phyloP scores from a whole-genome alignment of 352 stramenopile genomes.

The Ophiocytium majus region DNA sequence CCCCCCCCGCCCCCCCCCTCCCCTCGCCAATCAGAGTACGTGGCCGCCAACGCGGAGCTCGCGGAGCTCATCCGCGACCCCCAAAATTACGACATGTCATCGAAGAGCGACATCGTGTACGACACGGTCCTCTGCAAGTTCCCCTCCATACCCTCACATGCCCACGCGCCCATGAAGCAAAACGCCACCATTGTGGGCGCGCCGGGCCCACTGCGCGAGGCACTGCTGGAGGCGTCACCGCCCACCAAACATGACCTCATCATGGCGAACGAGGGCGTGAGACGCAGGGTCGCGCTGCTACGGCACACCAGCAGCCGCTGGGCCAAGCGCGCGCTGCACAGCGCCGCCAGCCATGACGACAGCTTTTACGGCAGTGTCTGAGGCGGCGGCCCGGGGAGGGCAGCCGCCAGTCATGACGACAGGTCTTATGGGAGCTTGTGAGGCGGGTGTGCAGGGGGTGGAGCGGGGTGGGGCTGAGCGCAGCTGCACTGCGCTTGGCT shows the following conservation, averaged over 20 bases:
- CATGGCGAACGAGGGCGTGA: background rate
- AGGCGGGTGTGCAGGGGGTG: too few species aligned
- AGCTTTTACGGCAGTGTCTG: too few species aligned
- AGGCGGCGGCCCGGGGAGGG: too few species aligned
- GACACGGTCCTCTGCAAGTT: slow-evolving; percentile 2
- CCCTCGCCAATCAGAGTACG: background rate
- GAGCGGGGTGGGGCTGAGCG: too few species aligned
- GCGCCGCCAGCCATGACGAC: background rate
- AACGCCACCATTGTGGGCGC: background rate
- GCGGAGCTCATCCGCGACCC: background rate
- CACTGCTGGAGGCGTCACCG: background rate
- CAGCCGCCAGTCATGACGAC: too few species aligned
- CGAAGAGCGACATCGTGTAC: slow-evolving; percentile 8
- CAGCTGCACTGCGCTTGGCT: too few species aligned
- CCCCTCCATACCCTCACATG: background rate
- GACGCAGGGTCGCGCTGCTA: background rate
- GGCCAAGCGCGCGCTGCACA: background rate
- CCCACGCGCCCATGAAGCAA: background rate
- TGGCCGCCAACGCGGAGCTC: background rate
- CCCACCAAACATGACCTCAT: background rate
- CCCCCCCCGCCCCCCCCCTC: background rate
- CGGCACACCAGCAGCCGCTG: background rate
- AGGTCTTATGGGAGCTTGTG: too few species aligned
- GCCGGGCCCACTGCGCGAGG: background rate
- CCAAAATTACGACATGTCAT: background rate